These are phyloP conservation scores for Yamadazyma phyllophila DNA, from an alignment of 805 yeast genomes.

Conservation along the genomic window DNA sequence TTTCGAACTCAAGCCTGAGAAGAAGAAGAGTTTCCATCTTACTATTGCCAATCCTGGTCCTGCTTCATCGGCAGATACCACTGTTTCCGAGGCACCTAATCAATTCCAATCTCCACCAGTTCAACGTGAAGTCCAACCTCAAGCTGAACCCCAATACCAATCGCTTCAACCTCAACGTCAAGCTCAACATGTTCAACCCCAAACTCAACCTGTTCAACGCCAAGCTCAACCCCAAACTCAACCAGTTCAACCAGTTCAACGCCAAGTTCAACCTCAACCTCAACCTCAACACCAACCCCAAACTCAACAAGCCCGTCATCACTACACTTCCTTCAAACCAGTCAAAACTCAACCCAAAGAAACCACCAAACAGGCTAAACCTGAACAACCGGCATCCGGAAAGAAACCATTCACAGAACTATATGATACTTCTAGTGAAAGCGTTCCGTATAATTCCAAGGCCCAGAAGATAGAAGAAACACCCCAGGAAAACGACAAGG, in stretches of 20 bases:
- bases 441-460: not conserved
- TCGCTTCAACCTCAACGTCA: no score
- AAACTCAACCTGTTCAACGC: no score
- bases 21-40: not conserved
- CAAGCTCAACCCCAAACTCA: no score
- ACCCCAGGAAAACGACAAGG: not conserved
- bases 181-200: no score
- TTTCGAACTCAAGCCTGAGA: not conserved
- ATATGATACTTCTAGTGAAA: conserved; percentile 11
- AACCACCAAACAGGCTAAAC: not conserved
- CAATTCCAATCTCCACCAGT: not conserved
- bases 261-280: not conserved
- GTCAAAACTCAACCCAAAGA: not conserved
- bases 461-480: not conserved
- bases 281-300: not conserved
- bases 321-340: no score
- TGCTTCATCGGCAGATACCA: not conserved
- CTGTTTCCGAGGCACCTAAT: not conserved
- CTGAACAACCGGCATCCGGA: not conserved
- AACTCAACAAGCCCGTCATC: no score
- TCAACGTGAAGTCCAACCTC: not conserved
- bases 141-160: not conserved
- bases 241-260: not conserved
- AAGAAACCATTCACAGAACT: conserved; percentile 11
- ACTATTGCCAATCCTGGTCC: not conserved